Percentiles rank a stretch among this genome's conserved stretches.
Conservation (phyloP, 805 yeast genomes). For the Blastobotrys americana region DNA sequence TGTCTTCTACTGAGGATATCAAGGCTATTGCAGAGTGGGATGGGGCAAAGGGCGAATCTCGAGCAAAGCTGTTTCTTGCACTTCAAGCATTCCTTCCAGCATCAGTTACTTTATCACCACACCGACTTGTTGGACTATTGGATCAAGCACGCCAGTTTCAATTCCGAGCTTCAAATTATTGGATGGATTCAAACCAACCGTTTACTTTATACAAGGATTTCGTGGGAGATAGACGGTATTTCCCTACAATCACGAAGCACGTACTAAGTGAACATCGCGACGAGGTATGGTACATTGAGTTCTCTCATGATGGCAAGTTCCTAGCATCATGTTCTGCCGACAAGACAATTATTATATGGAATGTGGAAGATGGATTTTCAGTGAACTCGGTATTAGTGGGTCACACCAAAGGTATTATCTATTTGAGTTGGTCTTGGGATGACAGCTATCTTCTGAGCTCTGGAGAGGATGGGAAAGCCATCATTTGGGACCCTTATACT, state of each 20-base stretch:
- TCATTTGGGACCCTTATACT: slow-evolving; percentile 55
- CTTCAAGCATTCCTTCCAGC: slow-evolving; percentile 45
- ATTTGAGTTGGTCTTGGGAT: slow-evolving; percentile 70
- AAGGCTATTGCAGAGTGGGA: slow-evolving; percentile 28
- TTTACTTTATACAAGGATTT: slow-evolving; percentile 35
- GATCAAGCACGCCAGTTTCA: slow-evolving; percentile 47
- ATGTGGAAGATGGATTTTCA: slow-evolving; percentile 35
- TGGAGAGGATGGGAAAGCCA: slow-evolving; percentile 61
- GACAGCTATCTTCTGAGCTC: slow-evolving; percentile 62
- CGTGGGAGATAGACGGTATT: slow-evolving; percentile 21
- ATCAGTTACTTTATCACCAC: slow-evolving; percentile 46
- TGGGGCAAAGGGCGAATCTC: slow-evolving; percentile 32
- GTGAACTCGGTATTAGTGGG: slow-evolving; percentile 30
- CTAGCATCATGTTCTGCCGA: slow-evolving; percentile 76
- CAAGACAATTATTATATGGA: slow-evolving; percentile 55
- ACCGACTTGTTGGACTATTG: slow-evolving; percentile 43
- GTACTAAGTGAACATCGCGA: slow-evolving; percentile 48
- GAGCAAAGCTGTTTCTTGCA: slow-evolving; percentile 36
- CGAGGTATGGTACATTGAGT: slow-evolving; percentile 80
- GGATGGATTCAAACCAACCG: slow-evolving; percentile 12
- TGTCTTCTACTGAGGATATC: slow-evolving; percentile 27
- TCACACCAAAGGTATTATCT: slow-evolving; percentile 35
- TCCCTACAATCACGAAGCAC: slow-evolving; percentile 36
- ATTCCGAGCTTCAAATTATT: slow-evolving; percentile 28
- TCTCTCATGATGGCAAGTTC: slow-evolving; percentile 68